Evolutionary conservation across 2,329 filamentous ascomycete species (phyloP), one percentile per base, ranked within the genome.

Genomic region (Scedosporium boydii): DNA sequence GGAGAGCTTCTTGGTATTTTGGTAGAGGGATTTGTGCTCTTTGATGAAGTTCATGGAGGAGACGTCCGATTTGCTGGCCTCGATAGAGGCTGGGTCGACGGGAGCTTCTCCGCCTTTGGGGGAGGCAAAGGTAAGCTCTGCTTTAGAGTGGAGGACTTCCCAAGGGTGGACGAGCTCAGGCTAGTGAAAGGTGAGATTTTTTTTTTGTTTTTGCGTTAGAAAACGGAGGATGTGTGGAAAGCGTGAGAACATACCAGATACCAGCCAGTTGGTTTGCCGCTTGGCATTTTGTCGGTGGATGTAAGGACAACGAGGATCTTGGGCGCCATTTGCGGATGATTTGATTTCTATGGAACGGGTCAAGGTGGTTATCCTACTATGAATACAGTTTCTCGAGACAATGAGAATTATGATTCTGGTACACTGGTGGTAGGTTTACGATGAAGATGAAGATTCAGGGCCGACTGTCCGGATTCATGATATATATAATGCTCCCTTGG

Each of bases 221-320:
- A 55, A 55, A 51, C 14, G 7, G 6, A 12, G 9, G 21, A 7
- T 12, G 3, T 12, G 6, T 42, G n/a, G 34, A 6, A 58, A n/a
- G 29, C 42, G n/a, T 26, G 7, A 14, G 4, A 51, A 65, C 76
- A 58, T 76, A 87, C 85, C 68, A 91, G 76, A 70, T 84, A 91
- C 88, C 88, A 91, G 66, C 88, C 88, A 0, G 87, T 90, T 9
- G 81, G 80, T 68, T 77, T 76, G 69, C 77, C 77, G 55, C 78
- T 77, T 62, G 64, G 65, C 67, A 84, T 78, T 72, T 76, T 74
- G 70, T 71, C 73, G 71, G 83, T 79, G 64, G 87, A 90, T 66
- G 86, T 89, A 65, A 91, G 83, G 63, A 91, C 84, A 72, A 90
- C 76, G 76, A 91, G 87, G 66, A 91, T 76, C 72, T 87, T 88